Evolutionary conservation across 176 grass and related monocot species (phyloP).

Genomic region (Cenchrus americanus): DNA sequence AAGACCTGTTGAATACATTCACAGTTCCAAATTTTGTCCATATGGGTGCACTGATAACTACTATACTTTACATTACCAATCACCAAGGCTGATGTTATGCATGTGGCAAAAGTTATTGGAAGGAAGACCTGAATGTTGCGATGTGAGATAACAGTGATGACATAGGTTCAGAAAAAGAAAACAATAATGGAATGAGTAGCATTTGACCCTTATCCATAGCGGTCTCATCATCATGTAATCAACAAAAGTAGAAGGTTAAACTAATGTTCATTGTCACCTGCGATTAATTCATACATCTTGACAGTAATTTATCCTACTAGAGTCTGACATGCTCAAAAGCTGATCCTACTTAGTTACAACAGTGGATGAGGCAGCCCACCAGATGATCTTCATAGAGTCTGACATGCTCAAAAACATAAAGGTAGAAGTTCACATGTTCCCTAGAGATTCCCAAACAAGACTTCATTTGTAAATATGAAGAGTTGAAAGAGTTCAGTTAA

Average conservation of each 20-base stretch:
- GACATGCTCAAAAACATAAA: not conserved
- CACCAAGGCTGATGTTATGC: slow-evolving; percentile 85
- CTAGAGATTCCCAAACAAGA: not conserved
- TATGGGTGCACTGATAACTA: slow-evolving; percentile 80
- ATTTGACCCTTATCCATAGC: slow-evolving; percentile 21
- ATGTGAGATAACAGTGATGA: slow-evolving; percentile 62
- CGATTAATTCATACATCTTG: slow-evolving; percentile 32
- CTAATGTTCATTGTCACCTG: slow-evolving; percentile 24
- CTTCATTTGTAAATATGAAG: slow-evolving; percentile 40
- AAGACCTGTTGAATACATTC: slow-evolving; percentile 64
- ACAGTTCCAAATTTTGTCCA: slow-evolving; percentile 73
- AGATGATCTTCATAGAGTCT: not conserved
- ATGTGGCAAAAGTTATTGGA: slow-evolving; percentile 77
- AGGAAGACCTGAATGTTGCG: slow-evolving; percentile 75
- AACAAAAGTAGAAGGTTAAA: slow-evolving; percentile 16
- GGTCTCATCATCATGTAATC: slow-evolving; percentile 33
- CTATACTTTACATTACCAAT: slow-evolving; percentile 87
- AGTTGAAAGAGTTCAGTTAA: slow-evolving; percentile 1
- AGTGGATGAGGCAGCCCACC: not conserved
- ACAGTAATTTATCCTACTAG: slow-evolving; percentile 34
- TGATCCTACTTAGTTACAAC: slow-evolving; percentile 20
- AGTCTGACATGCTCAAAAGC: slow-evolving; percentile 42
- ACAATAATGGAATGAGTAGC: slow-evolving; percentile 32
- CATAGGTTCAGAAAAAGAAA: slow-evolving; percentile 37
- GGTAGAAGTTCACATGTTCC: slow-evolving; percentile 8